Conservation (phyloP, 2,329 filamentous ascomycete genomes). For the Zymoseptoria tritici region DNA sequence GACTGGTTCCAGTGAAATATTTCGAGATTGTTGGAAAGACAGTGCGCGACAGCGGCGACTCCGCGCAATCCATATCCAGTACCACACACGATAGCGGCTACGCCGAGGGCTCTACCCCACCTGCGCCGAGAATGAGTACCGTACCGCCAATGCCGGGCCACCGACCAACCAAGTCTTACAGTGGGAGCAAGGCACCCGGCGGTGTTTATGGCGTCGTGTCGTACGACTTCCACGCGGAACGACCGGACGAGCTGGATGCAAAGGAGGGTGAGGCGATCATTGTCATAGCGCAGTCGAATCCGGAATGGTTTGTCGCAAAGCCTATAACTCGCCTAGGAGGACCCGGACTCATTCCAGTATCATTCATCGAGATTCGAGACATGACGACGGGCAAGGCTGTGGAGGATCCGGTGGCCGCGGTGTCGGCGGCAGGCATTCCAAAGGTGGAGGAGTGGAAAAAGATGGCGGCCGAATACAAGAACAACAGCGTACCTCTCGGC, state of each 20-base stretch:
- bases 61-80: conserved; percentile 29
- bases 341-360: conserved; percentile 89
- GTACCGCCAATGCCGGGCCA: conserved; percentile 23
- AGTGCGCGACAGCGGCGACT: conserved; percentile 70
- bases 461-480: conserved; percentile 98
- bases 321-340: conserved; percentile 96
- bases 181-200: conserved; percentile 48
- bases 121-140: conserved; percentile 29
- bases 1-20: conserved; percentile 86
- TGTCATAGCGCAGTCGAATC: conserved; percentile 95
- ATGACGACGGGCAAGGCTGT: conserved; percentile 83
- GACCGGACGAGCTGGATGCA: conserved; percentile 91
- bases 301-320: conserved; percentile 98
- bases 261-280: conserved; percentile 95
- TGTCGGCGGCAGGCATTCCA: conserved; percentile 81
- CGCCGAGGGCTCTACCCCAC: conserved; percentile 47
- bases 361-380: conserved; percentile 92
- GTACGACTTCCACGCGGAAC: conserved; percentile 92
- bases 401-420: conserved; percentile 72
- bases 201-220: conserved; percentile 93
- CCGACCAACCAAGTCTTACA: conserved; percentile 33
- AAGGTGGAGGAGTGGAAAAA: conserved; percentile 99
- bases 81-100: conserved; percentile 90
- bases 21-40: conserved; percentile 91
- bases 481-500: conserved; percentile 92